These are phyloP conservation scores for Raphanus hybrid DNA, from an alignment of 441 rosid genomes.

Conservation along the genomic window DNA sequence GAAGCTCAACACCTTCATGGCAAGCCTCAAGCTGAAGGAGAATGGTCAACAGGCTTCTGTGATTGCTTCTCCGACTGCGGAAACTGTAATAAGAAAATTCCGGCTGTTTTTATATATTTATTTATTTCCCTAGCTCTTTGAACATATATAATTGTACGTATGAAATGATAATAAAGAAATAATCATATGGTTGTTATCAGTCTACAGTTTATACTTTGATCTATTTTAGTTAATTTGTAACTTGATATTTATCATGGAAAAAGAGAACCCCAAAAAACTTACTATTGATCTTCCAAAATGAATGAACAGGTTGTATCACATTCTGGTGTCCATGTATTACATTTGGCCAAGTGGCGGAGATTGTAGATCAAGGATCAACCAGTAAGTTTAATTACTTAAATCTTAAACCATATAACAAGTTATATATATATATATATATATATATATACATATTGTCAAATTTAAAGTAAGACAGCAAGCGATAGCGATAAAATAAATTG, in stretches of 20 bases:
- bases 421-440: too few relatives aligned
- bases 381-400: slow-evolving; percentile 21
- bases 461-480: too few relatives aligned
- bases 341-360: slow-evolving; percentile 43
- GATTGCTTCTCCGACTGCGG: slow-evolving; percentile 45
- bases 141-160: background rate
- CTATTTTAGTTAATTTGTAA: background rate
- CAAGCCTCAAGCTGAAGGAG: slow-evolving; percentile 27
- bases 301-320: slow-evolving; percentile 40
- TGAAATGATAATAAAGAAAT: background rate
- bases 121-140: background rate
- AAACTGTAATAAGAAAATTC: slow-evolving; percentile 33
- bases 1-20: slow-evolving; percentile 36
- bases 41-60: slow-evolving; percentile 52
- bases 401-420: background rate
- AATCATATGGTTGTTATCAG: background rate
- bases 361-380: slow-evolving; percentile 40
- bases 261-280: background rate
- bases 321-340: slow-evolving; percentile 44
- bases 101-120: background rate
- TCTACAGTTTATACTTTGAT: background rate
- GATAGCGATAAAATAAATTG: background rate
- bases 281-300: background rate
- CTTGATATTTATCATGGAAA: background rate
- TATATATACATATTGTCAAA: too few relatives aligned